Evolutionary conservation across 2,329 filamentous ascomycete genomes (phyloP).

Genomic region (Colletotrichum melonis): DNA sequence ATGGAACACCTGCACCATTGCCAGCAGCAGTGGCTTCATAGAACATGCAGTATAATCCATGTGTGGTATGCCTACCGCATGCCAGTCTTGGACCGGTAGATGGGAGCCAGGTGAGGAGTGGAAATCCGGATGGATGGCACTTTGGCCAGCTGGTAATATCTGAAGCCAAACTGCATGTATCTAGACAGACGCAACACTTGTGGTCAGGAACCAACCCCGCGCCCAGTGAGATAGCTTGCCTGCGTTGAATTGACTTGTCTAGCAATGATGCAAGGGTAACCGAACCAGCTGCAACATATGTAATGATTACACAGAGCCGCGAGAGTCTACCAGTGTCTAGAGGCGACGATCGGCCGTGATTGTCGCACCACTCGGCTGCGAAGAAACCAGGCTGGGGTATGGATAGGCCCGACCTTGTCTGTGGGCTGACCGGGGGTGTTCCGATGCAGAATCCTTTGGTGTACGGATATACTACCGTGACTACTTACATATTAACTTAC

Average conservation of each 20-base stretch:
- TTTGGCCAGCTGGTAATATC: neutral
- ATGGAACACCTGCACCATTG: too few relatives aligned
- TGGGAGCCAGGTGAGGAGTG: too few relatives aligned
- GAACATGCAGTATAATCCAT: too few relatives aligned
- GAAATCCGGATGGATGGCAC: too few relatives aligned
- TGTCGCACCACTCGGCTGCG: slow-evolving; percentile 2
- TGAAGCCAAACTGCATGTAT: neutral
- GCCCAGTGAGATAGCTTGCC: too few relatives aligned
- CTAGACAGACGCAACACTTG: neutral
- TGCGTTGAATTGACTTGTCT: too few relatives aligned
- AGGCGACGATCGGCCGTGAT: neutral
- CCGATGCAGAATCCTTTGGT: slow-evolving; percentile 1
- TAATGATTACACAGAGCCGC: too few relatives aligned
- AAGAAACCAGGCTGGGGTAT: neutral
- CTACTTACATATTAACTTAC: neutral
- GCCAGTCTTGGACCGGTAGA: too few relatives aligned
- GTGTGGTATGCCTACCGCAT: too few relatives aligned
- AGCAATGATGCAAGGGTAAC: neutral
- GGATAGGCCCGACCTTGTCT: neutral
- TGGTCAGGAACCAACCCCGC: neutral
- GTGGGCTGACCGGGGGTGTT: neutral
- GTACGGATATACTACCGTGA: neutral
- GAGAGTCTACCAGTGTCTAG: neutral
- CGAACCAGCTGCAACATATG: too few relatives aligned
- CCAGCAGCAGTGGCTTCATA: too few relatives aligned